phyloP scores from a whole-genome alignment of 2,329 filamentous ascomycete species.

The Colletotrichum musicola region DNA sequence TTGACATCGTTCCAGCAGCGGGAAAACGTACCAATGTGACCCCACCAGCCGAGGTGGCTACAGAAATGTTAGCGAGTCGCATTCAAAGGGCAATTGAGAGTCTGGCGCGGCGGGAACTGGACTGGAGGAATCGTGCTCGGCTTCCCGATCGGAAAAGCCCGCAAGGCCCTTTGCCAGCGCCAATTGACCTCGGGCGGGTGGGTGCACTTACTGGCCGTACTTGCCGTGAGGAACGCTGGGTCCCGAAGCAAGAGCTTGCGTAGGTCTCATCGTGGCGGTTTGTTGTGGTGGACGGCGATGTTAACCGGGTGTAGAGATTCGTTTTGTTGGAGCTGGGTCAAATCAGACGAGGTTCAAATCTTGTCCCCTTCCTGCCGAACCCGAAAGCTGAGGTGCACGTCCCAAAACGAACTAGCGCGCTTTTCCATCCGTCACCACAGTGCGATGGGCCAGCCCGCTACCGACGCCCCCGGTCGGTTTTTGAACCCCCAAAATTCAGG shows the following conservation, averaged over 20 bases:
- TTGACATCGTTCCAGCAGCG: background rate
- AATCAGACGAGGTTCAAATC: conserved; percentile 43
- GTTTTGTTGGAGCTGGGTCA: conserved; percentile 17
- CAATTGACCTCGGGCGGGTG: conserved; percentile 25
- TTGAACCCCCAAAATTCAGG: conserved; percentile 31
- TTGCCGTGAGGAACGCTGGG: conserved; percentile 57
- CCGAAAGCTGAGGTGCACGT: conserved; percentile 36
- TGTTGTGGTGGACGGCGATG: conserved; percentile 35
- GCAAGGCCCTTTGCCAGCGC: conserved; percentile 39
- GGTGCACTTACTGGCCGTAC: conserved; percentile 57
- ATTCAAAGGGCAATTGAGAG: conserved; percentile 1
- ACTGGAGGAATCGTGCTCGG: background rate
- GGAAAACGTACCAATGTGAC: conserved; percentile 71
- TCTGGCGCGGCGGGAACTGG: background rate
- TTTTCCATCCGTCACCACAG: conserved; percentile 34
- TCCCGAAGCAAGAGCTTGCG: conserved; percentile 54
- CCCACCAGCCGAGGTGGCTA: conserved; percentile 83
- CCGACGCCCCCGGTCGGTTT: conserved; percentile 26
- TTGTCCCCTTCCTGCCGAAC: conserved; percentile 47
- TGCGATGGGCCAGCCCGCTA: conserved; percentile 21
- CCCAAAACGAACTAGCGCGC: conserved; percentile 50
- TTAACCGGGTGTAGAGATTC: conserved; percentile 19
- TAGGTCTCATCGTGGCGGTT: conserved; percentile 55
- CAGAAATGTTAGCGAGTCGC: conserved; percentile 42
- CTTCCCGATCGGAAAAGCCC: conserved; percentile 46